Conservation (phyloP, 805 yeast genomes). For the Candida piceae region DNA sequence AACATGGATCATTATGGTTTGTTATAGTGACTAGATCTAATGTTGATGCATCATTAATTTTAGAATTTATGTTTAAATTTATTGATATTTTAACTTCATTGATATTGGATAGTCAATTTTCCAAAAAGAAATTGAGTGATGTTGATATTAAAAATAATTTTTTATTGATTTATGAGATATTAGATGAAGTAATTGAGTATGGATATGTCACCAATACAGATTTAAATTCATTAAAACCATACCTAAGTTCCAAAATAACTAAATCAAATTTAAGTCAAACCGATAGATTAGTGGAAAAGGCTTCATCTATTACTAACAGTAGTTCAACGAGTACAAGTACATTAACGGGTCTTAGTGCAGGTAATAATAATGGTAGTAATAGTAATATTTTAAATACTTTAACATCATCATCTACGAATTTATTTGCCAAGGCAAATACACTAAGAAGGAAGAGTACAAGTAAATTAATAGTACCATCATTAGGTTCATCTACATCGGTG, state of each 20-base stretch:
- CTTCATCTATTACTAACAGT: no score
- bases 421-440: slow-evolving; percentile 18
- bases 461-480: neutral
- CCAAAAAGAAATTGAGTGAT: slow-evolving; percentile 35
- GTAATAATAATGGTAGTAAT: slow-evolving; percentile 1
- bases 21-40: slow-evolving; percentile 90
- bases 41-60: slow-evolving; percentile 72
- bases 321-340: no score
- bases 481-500: neutral
- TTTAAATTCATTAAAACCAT: slow-evolving; percentile 32
- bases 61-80: slow-evolving; percentile 72
- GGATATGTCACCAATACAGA: slow-evolving; percentile 76
- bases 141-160: slow-evolving; percentile 59
- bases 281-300: no score
- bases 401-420: slow-evolving; percentile 8
- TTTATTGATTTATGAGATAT: slow-evolving; percentile 62
- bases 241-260: slow-evolving; percentile 19
- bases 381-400: neutral
- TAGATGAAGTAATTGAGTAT: slow-evolving; percentile 72
- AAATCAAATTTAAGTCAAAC: slow-evolving; percentile 2
- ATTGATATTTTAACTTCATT: slow-evolving; percentile 45
- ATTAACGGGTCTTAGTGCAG: no score
- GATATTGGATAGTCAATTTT: slow-evolving; percentile 27
- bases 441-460: slow-evolving; percentile 17
- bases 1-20: slow-evolving; percentile 59